Evolutionary conservation across 2,329 filamentous ascomycete species (phyloP).

Genomic region (Aspergillus vadensis): DNA sequence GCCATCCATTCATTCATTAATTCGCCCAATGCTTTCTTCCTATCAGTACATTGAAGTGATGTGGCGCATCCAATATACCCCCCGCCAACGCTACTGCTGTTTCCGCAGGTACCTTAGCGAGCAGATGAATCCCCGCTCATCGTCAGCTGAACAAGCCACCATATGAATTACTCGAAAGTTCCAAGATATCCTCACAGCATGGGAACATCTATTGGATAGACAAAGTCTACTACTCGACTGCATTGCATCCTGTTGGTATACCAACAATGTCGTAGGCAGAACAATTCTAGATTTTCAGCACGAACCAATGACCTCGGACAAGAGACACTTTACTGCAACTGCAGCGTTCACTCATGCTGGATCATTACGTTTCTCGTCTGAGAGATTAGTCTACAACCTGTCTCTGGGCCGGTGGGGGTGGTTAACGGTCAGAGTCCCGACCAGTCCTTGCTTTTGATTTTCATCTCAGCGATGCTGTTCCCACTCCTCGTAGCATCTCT

Average conservation of each 20-base stretch:
- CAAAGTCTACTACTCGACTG: constrained; percentile 38
- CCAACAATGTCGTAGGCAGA: constrained; percentile 28
- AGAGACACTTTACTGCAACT: too few species aligned
- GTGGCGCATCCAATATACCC: constrained; percentile 33
- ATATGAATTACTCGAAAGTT: constrained; percentile 32
- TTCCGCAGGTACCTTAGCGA: constrained; percentile 41
- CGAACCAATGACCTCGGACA: too few species aligned
- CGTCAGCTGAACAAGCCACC: constrained; percentile 25
- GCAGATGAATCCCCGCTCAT: constrained; percentile 26
- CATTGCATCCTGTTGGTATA: constrained; percentile 32
- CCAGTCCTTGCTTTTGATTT: constrained; percentile 11
- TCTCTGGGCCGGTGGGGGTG: constrained; percentile 7
- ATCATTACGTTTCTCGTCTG: constrained; percentile 41
- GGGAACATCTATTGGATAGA: constrained; percentile 37
- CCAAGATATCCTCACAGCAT: constrained; percentile 32
- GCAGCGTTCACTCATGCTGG: constrained; percentile 37
- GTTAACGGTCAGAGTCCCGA: constrained; percentile 5
- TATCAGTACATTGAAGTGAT: constrained; percentile 45
- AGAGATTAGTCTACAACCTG: constrained; percentile 24
- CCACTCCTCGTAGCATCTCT: too few species aligned
- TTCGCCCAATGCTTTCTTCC: constrained; percentile 59
- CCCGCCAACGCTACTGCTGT: constrained; percentile 46
- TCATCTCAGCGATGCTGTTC: too few species aligned
- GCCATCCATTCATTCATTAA: constrained; percentile 56
- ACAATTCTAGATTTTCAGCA: constrained; percentile 35